Evolutionary conservation across 495 filamentous ascomycete genomes (phyloP), one percentile per base, ranked within the genome.

Genomic region (Hyaloscypha bicolor): DNA sequence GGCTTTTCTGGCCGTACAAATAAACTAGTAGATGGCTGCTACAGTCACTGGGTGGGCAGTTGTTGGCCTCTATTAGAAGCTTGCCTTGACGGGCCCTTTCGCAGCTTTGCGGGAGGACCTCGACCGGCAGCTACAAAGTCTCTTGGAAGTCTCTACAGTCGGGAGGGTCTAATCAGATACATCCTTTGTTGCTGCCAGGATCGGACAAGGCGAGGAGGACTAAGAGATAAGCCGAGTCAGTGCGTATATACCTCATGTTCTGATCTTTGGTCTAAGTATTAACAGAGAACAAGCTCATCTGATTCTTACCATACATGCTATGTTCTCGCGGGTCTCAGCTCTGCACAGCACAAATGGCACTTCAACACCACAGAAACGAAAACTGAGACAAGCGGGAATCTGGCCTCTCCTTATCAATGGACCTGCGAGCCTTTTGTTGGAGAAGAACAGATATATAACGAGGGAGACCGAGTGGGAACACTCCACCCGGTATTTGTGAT

Each of bases 1-100:
- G 95, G 95, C 14, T 91, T 94, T 71, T 86, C 91, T 19, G 95
- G 95, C 65, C 87, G 95, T 69, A 97, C 95, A n/a, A 97, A 98
- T 79, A 99, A 99, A 78, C 83, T 99, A 9, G 94, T 98, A 29
- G 95, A 99, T 77, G 95, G 94, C 58, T 99, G 95, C 76, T 98
- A 99, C 78, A 94, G 91, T 77, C 93, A 96, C 72, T 99, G 95
- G 95, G 91, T 97, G 11, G 95, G 96, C 6, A 91, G 89, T 33
- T 97, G 94, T 77, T 99, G 93, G 89, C 88, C 94, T 45, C 77
- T 99, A 66, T 78, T 98, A 64, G 90, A 97, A 75, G 93, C 92
- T n/a, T 89, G 88, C 57, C 78, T 94, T 45, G 78, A 83, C 64
- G 87, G 86, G 4, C 77, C 79, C 51, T 80, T 42, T 30, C 42